Conservation (phyloP, 2,329 filamentous ascomycete species). For the Cytospora piceae region DNA sequence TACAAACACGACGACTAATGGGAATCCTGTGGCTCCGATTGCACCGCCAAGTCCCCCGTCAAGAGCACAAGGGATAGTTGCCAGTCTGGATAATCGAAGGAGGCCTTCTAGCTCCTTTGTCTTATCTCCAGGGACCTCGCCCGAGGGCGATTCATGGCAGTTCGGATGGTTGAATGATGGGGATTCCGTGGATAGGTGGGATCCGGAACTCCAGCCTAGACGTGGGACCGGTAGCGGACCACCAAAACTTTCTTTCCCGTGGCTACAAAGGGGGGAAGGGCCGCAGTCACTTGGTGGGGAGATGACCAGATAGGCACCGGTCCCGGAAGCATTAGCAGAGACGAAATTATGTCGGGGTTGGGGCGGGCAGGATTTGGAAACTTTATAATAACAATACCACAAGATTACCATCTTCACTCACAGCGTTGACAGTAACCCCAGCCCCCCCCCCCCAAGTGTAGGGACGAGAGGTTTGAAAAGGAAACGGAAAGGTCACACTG, state of each 20-base stretch:
- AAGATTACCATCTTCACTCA: not conserved
- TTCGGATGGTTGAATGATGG: slow-evolving; percentile 8
- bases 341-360: too few species aligned
- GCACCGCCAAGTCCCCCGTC: not conserved
- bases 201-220: not conserved
- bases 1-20: not conserved
- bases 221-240: not conserved
- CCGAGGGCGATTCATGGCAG: slow-evolving; percentile 20
- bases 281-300: slow-evolving; percentile 5
- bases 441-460: too few species aligned
- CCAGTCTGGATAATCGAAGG: slow-evolving; percentile 2
- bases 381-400: not conserved
- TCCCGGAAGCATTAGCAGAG: not conserved
- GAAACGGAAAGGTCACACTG: too few species aligned
- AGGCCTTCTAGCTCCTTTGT: not conserved
- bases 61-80: not conserved
- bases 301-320: not conserved
- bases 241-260: slow-evolving; percentile 21
- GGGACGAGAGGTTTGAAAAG: too few species aligned
- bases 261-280: slow-evolving; percentile 28
- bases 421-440: too few species aligned
- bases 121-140: slow-evolving; percentile 11
- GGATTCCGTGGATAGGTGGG: slow-evolving; percentile 11
- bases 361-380: too few species aligned
- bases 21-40: not conserved